A percentile compares a stretch with the other conserved stretches of the same genome.
phyloP scores from a whole-genome alignment of 176 grass and related monocot species.

The Urochloa ruziziensis region DNA sequence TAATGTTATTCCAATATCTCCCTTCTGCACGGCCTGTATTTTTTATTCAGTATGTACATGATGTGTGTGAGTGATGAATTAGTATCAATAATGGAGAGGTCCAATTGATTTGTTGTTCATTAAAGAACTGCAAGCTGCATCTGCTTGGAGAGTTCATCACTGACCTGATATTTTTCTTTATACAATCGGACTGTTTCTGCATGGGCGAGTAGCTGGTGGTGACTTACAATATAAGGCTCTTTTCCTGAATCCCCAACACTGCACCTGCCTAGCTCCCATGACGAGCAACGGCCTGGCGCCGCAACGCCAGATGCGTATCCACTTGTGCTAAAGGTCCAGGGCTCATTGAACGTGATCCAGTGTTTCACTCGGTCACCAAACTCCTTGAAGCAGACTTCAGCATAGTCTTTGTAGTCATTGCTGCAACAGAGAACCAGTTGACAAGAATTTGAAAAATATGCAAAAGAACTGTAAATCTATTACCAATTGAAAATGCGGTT shows the following conservation, averaged over 20 bases:
- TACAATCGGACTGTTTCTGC: conserved; percentile 39
- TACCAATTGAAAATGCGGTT: background rate
- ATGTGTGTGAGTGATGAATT: background rate
- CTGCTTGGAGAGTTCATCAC: background rate
- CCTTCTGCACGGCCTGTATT: conserved; percentile 46
- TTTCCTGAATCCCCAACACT: conserved; percentile 49
- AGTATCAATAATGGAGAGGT: background rate
- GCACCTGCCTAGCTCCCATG: conserved; percentile 43
- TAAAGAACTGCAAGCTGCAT: background rate
- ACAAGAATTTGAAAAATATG: background rate
- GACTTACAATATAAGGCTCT: conserved; percentile 58
- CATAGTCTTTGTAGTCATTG: conserved; percentile 52
- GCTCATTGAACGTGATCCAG: conserved; percentile 78
- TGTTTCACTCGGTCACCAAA: conserved; percentile 67
- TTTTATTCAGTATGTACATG: background rate
- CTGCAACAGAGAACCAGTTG: conserved; percentile 17
- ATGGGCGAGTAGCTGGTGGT: conserved; percentile 65
- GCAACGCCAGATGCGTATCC: conserved; percentile 22
- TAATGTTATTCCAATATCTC: conserved; percentile 60
- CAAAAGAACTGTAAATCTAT: background rate
- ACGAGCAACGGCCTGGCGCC: conserved; percentile 53
- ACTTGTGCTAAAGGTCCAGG: background rate
- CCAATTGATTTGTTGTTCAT: background rate
- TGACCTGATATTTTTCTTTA: conserved; percentile 67
- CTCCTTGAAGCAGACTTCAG: conserved; percentile 63